Evolutionary conservation across 371 early-diverging fungal genomes (phyloP), one percentile per base, ranked within the genome.

Genomic region (Mucor velutinosus): DNA sequence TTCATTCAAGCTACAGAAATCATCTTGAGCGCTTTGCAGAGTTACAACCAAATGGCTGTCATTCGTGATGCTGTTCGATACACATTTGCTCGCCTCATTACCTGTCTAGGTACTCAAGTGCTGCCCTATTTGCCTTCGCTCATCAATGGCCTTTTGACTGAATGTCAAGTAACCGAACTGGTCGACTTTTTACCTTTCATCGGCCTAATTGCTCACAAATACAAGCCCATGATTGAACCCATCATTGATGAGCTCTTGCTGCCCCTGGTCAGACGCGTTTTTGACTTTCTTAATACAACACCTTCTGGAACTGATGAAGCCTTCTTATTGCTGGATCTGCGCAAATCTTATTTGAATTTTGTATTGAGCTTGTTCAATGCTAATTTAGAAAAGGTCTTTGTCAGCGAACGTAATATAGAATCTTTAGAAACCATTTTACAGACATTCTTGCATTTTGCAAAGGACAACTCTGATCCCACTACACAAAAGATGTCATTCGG

Each of bases 301-400:
- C 89, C 95, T 1, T 82, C 87, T 61, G 98, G 98, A 12, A 95
- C 95, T 1, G 98, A 98, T 73, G 97, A 96, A 74, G 87, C 89
- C 0, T 66, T 95, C 49, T 79, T 92, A 43, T 78, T 92, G 60
- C 76, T 86, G 11, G 92, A 93, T 27, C 85, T 98, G 37, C 90
- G 92, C 37, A 91, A 90, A 75, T 85, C 93, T 0, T 97, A 96
- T 68, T 78, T 98, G 35, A 86, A 85, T 7, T 93, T 97, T 76
- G 66, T 98, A 57, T 82, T 87, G 23, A 86, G 88, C n/a, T 72
- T 96, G 37, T 95, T 97, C 79, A 91, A 92, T 64, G 84, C 90
- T 10, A 92, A 90, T 35, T 76, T 97, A 62, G 92, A 94, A 74
- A 84, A 80, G 25, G 87, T 96, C 0, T 86, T 97, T 55, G 80